Conservation (phyloP, 768 basidiomycete species). For the Mycena crocata region DNA sequence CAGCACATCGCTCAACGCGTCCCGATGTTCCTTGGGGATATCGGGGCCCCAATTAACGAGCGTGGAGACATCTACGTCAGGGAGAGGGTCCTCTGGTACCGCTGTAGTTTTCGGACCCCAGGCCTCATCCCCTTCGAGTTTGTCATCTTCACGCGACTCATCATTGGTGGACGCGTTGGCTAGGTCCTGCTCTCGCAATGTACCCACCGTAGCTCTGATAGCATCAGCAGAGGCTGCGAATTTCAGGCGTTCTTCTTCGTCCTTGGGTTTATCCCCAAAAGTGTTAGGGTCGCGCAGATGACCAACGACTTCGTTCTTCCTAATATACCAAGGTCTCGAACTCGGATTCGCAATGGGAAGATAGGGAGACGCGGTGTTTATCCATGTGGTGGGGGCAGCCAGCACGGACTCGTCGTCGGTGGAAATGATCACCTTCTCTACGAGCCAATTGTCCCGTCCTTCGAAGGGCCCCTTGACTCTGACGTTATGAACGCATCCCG, state of each 20-base stretch:
- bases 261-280: slow-evolving; percentile 18
- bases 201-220: slow-evolving; percentile 2
- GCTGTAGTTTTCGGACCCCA: slow-evolving; percentile 39
- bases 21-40: slow-evolving; percentile 17
- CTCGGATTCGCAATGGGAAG: slow-evolving; percentile 33
- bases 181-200: slow-evolving; percentile 6
- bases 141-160: neutral
- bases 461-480: slow-evolving; percentile 8
- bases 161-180: neutral
- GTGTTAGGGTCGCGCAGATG: slow-evolving; percentile 10
- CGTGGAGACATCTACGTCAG: slow-evolving; percentile 22
- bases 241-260: neutral
- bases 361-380: slow-evolving; percentile 15
- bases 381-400: slow-evolving; percentile 31
- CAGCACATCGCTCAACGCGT: slow-evolving; percentile 5
- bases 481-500: slow-evolving; percentile 9
- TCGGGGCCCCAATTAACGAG: slow-evolving; percentile 34
- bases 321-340: slow-evolving; percentile 18
- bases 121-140: slow-evolving; percentile 22
- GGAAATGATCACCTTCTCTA: slow-evolving; percentile 30
- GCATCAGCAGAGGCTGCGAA: slow-evolving; percentile 9
- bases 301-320: slow-evolving; percentile 29
- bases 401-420: slow-evolving; percentile 18
- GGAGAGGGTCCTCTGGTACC: slow-evolving; percentile 30
- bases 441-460: slow-evolving; percentile 26